These are phyloP conservation scores for Paraphaeosphaeria minitans DNA, from an alignment of 2,329 filamentous ascomycete species.

Conservation along the genomic window DNA sequence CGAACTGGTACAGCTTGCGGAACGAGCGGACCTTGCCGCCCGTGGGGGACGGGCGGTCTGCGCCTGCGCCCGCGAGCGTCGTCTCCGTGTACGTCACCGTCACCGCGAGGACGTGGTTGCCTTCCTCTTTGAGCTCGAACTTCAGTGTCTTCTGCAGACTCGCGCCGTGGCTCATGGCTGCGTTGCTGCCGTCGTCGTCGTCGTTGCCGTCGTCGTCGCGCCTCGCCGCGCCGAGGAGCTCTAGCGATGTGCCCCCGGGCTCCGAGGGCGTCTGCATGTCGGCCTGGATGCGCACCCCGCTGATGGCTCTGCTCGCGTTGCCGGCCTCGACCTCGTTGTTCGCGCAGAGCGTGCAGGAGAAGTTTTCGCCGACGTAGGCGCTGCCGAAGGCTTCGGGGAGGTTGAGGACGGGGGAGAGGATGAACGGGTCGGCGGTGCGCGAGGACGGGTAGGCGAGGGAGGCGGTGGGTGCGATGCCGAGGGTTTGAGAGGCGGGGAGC, in stretches of 20 bases:
- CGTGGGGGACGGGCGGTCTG: slow-evolving; percentile 44
- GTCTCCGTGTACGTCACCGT: slow-evolving; percentile 95
- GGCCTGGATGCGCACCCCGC: slow-evolving; percentile 80
- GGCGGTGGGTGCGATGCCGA: slow-evolving; percentile 63
- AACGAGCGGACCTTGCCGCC: slow-evolving; percentile 78
- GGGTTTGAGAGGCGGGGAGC: slow-evolving; percentile 59
- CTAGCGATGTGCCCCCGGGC: slow-evolving; percentile 64
- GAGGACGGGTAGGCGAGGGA: slow-evolving; percentile 69
- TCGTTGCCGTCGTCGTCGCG: too few relatives aligned
- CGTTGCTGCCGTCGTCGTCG: slow-evolving; percentile 14
- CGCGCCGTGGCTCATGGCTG: slow-evolving; percentile 60
- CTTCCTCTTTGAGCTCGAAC: slow-evolving; percentile 92
- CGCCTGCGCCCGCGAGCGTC: slow-evolving; percentile 55
- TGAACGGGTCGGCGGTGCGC: slow-evolving; percentile 57
- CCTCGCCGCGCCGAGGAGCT: too few relatives aligned
- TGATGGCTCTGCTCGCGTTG: slow-evolving; percentile 59
- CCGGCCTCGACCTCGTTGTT: slow-evolving; percentile 74
- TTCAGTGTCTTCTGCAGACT: slow-evolving; percentile 81
- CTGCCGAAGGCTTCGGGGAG: slow-evolving; percentile 91
- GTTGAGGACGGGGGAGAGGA: slow-evolving; percentile 69
- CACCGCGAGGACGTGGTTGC: slow-evolving; percentile 89
- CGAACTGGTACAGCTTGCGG: slow-evolving; percentile 94
- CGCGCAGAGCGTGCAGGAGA: slow-evolving; percentile 92
- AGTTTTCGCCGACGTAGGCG: slow-evolving; percentile 93
- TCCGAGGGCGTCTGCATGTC: slow-evolving; percentile 94